A percentile compares a stretch with the other conserved stretches of the same genome.
These are phyloP conservation scores for Macrolepiota albuminosa DNA, from an alignment of 768 basidiomycete species.

Conservation along the genomic window DNA sequence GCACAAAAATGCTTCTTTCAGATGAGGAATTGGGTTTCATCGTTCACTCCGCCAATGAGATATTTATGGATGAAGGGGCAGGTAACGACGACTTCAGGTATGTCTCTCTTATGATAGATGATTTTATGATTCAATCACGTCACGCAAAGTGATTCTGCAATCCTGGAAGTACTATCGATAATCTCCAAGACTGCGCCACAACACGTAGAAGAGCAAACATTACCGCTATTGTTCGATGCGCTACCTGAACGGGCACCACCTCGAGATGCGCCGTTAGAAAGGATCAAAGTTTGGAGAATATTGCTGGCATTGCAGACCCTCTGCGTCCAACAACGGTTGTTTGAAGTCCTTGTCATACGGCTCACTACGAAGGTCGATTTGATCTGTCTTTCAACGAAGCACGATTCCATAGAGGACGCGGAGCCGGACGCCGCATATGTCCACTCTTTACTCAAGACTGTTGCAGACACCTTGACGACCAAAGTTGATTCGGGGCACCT, in stretches of 20 bases:
- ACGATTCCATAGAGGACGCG: constrained; percentile 24
- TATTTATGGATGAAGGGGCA: constrained; percentile 48
- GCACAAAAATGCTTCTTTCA: constrained; percentile 55
- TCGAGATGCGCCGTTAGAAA: constrained; percentile 46
- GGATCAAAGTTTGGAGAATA: constrained; percentile 62
- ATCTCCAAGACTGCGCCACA: constrained; percentile 57
- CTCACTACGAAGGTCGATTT: constrained; percentile 74
- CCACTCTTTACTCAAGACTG: constrained; percentile 72
- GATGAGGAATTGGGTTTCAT: constrained; percentile 76
- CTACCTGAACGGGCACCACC: constrained; percentile 67
- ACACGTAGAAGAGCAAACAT: constrained; percentile 66
- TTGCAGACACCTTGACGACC: constrained; percentile 53
- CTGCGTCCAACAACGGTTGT: constrained; percentile 72
- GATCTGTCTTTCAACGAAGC: constrained; percentile 35
- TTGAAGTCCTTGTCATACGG: constrained; percentile 77
- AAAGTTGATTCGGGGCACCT: constrained; percentile 48
- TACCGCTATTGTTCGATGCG: constrained; percentile 73
- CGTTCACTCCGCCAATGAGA: constrained; percentile 70
- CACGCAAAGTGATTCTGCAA: constrained; percentile 43
- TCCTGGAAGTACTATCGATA: constrained; percentile 57
- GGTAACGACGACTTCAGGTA: constrained; percentile 57
- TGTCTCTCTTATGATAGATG: background rate
- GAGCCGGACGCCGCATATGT: constrained; percentile 80
- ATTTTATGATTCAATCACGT: background rate
- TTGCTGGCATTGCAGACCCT: constrained; percentile 67